Evolutionary conservation across 495 filamentous ascomycete species (phyloP).

Genomic region (Aspergillus nanangensis): DNA sequence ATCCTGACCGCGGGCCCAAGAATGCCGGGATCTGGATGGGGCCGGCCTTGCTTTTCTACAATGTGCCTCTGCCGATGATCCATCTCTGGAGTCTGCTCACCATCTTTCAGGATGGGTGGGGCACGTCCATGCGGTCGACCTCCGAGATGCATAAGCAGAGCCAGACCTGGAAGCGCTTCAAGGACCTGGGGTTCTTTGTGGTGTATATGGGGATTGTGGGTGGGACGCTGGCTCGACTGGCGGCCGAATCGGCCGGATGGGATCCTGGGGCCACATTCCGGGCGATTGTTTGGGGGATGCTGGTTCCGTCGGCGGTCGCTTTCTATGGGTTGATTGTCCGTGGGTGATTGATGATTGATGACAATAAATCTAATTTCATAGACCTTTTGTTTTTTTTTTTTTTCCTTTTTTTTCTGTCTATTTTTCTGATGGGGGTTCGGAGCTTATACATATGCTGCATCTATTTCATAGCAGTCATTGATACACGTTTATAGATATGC

Average conservation of each 20-base stretch:
- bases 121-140: constrained; percentile 24
- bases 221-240: constrained; percentile 13
- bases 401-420: not conserved
- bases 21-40: constrained; percentile 21
- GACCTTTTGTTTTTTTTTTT: not conserved
- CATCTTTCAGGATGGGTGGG: constrained; percentile 28
- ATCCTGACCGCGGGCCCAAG: constrained; percentile 17
- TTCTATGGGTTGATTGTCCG: constrained; percentile 19
- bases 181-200: constrained; percentile 25
- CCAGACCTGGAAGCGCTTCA: constrained; percentile 19
- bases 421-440: not conserved
- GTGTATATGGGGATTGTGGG: constrained; percentile 24
- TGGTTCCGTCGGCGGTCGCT: constrained; percentile 12
- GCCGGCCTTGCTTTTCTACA: constrained; percentile 24
- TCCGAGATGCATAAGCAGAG: constrained; percentile 14
- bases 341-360: not conserved
- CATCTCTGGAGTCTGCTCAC: constrained; percentile 29
- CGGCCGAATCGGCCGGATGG: constrained; percentile 12
- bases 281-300: constrained; percentile 12
- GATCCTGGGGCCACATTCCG: constrained; percentile 5
- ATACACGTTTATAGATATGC: too few species aligned
- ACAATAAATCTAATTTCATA: too few species aligned
- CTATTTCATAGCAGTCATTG: not conserved
- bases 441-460: not conserved
- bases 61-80: constrained; percentile 26